Conservation (phyloP, 75 land plant species). For the Larix kaempferi region DNA sequence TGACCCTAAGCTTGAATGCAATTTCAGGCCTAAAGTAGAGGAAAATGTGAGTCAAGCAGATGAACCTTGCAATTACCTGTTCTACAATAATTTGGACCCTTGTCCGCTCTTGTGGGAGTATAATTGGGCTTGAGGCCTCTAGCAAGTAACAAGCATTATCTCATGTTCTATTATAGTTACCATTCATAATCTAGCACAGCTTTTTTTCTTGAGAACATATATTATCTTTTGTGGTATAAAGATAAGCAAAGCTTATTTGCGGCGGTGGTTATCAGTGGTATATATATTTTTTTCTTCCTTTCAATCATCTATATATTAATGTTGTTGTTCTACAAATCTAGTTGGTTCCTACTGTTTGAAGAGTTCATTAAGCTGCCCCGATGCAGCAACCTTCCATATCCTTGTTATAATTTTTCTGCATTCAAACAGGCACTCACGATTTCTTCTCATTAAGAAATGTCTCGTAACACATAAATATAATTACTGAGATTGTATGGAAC, state of each 20-base stretch:
- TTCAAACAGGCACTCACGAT: no score
- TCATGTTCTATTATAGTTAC: background rate
- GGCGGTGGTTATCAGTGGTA: no score
- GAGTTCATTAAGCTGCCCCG: no score
- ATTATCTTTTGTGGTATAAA: background rate
- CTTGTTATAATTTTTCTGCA: no score
- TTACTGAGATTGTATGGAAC: no score
- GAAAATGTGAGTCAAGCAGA: constrained; percentile 5
- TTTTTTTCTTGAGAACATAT: constrained; percentile 4
- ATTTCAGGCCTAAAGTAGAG: constrained; percentile 8
- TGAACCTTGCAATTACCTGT: background rate
- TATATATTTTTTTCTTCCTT: no score
- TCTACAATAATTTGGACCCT: background rate
- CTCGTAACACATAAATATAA: no score
- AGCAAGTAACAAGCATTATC: background rate
- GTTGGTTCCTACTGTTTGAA: no score
- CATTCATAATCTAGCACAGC: background rate
- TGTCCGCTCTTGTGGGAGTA: background rate
- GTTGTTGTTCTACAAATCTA: no score
- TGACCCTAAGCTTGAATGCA: background rate
- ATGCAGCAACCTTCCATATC: no score
- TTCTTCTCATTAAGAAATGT: no score
- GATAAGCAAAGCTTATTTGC: background rate
- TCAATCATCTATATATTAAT: no score
- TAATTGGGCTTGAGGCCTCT: constrained; percentile 1